phyloP scores from a whole-genome alignment of 1,139 yeast species.

The Pichia sp. region DNA sequence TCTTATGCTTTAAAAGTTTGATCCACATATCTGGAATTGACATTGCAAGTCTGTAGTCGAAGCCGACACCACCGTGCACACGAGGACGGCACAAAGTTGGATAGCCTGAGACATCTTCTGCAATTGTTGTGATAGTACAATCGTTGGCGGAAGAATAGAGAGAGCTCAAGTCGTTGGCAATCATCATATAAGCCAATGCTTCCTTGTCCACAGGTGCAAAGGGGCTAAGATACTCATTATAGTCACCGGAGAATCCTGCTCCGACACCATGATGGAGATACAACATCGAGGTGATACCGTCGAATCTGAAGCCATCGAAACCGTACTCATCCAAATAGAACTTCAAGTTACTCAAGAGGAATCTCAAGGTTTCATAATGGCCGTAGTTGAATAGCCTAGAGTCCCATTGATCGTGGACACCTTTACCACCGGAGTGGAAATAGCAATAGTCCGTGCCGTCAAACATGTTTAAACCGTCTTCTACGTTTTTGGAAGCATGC shows the following conservation, averaged over 20 bases:
- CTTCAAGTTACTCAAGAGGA: constrained; percentile 80
- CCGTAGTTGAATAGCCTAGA: constrained; percentile 90
- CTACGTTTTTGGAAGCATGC: constrained; percentile 90
- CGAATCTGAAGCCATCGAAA: constrained; percentile 95
- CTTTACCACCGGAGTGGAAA: constrained; percentile 83
- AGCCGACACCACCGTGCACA: constrained; percentile 79
- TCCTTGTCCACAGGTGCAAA: constrained; percentile 78
- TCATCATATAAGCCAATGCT: constrained; percentile 79
- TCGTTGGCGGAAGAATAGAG: constrained; percentile 40
- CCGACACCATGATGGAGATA: constrained; percentile 89
- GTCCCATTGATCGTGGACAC: constrained; percentile 91
- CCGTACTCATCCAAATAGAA: constrained; percentile 77
- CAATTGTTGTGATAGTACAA: constrained; percentile 64
- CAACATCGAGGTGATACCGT: constrained; percentile 93
- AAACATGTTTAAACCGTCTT: constrained; percentile 87
- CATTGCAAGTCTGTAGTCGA: constrained; percentile 91
- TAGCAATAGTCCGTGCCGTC: constrained; percentile 96
- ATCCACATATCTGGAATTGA: constrained; percentile 99
- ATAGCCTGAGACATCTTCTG: constrained; percentile 97
- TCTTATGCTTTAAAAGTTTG: constrained; percentile 74
- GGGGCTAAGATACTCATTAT: constrained; percentile 81
- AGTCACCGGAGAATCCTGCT: constrained; percentile 83
- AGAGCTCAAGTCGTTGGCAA: constrained; percentile 74
- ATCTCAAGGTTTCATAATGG: constrained; percentile 82
- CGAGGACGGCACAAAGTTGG: constrained; percentile 86